These are phyloP conservation scores for Nidularia pulvinata DNA, from an alignment of 768 basidiomycete species.

Conservation along the genomic window DNA sequence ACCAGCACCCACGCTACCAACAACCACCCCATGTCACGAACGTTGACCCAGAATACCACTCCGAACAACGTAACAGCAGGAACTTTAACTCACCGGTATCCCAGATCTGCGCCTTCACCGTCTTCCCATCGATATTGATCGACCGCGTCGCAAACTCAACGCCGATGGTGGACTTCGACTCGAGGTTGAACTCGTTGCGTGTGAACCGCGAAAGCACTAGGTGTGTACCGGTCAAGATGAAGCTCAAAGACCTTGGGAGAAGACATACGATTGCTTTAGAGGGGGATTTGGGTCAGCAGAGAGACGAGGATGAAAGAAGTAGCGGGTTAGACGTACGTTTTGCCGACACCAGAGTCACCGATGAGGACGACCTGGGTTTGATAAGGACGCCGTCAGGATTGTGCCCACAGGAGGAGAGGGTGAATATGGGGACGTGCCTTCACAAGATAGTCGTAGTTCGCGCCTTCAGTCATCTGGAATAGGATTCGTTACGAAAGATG, in stretches of 20 bases:
- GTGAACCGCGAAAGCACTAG: conserved; percentile 99
- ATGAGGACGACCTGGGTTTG: conserved; percentile 99
- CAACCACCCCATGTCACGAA: conserved; percentile 6
- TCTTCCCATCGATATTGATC: conserved; percentile 95
- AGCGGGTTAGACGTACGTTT: conserved; percentile 75
- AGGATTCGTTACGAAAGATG: no score
- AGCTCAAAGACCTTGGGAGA: no score
- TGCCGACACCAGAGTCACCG: conserved; percentile 99
- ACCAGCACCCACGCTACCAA: no score
- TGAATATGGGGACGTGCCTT: conserved; percentile 59
- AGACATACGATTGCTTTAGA: conserved; percentile 65
- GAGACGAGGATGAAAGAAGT: conserved; percentile 1
- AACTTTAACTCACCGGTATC: conserved; percentile 97
- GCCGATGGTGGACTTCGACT: conserved; percentile 98
- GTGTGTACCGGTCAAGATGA: no score
- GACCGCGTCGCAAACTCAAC: conserved; percentile 98
- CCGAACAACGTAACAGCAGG: conserved; percentile 4
- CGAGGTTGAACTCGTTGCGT: conserved; percentile 98
- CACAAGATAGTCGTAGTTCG: conserved; percentile 99
- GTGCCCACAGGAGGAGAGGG: not conserved
- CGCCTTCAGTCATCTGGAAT: conserved; percentile 78
- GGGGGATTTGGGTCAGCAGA: no score
- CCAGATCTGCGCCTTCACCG: conserved; percentile 98
- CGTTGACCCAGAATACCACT: conserved; percentile 1
- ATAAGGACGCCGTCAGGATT: conserved; percentile 1